A percentile compares a stretch with the other conserved stretches of the same genome.
These are phyloP conservation scores for Metarhizium guizhouense DNA, from an alignment of 2,329 filamentous ascomycete species.

Conservation along the genomic window DNA sequence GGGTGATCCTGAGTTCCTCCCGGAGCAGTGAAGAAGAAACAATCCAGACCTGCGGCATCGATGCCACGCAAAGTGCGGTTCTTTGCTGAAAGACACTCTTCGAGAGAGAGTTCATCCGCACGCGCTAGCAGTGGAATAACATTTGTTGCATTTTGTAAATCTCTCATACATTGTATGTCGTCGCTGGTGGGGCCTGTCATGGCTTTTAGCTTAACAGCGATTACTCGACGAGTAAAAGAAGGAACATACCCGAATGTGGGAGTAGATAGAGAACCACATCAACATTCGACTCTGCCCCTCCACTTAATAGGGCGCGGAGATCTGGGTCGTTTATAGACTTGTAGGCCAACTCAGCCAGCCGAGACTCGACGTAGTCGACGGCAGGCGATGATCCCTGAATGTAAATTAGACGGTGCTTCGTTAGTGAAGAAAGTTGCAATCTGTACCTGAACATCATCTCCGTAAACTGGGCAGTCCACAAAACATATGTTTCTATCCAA, in stretches of 20 bases:
- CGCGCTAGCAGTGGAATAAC: slow-evolving; percentile 76
- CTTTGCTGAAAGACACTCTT: slow-evolving; percentile 52
- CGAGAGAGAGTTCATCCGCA: slow-evolving; percentile 56
- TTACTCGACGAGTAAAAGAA: neutral
- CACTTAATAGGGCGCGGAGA: slow-evolving; percentile 67
- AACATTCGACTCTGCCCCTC: slow-evolving; percentile 73
- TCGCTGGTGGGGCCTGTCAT: slow-evolving; percentile 20
- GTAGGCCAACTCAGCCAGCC: slow-evolving; percentile 19
- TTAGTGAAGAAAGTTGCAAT: slow-evolving; percentile 3
- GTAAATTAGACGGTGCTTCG: neutral
- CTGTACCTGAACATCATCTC: slow-evolving; percentile 42
- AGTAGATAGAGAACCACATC: slow-evolving; percentile 82
- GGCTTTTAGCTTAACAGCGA: slow-evolving; percentile 2
- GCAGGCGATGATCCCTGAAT: slow-evolving; percentile 18
- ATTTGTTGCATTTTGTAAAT: slow-evolving; percentile 66
- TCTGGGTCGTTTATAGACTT: slow-evolving; percentile 63
- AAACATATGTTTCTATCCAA: slow-evolving; percentile 92
- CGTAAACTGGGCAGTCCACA: slow-evolving; percentile 69
- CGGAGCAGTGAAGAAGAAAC: slow-evolving; percentile 54
- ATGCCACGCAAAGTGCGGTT: slow-evolving; percentile 48
- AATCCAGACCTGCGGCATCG: slow-evolving; percentile 45
- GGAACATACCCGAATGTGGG: slow-evolving; percentile 49
- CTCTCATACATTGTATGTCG: slow-evolving; percentile 65
- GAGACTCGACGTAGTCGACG: slow-evolving; percentile 60
- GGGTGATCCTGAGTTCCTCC: slow-evolving; percentile 18